Evolutionary conservation across 169 alveolate species (phyloP).

Genomic region (Eimeria mitis): DNA sequence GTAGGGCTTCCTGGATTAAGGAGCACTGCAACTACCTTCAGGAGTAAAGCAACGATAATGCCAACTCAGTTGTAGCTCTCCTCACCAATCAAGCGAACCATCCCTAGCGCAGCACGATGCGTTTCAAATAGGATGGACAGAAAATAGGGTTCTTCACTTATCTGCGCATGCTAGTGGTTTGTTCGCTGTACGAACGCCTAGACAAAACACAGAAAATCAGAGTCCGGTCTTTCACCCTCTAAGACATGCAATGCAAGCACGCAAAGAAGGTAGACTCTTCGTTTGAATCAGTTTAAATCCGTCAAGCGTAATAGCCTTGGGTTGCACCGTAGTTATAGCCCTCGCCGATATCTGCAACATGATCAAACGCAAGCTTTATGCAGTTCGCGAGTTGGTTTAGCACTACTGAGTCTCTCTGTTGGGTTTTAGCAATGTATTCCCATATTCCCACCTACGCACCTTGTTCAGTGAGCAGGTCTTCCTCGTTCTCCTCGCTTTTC

Average conservation of each 20-base stretch:
- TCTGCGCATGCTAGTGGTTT: not conserved
- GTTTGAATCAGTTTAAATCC: not conserved
- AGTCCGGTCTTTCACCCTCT: not conserved
- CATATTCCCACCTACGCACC: not conserved
- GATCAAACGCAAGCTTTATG: not conserved
- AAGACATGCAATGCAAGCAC: not conserved
- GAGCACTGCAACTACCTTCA: not conserved
- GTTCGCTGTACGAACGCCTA: not conserved
- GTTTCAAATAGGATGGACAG: not conserved
- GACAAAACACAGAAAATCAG: not conserved
- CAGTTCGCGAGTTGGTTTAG: not conserved
- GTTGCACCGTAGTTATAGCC: constrained; percentile 71
- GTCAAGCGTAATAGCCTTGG: constrained; percentile 20
- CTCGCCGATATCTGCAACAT: constrained; percentile 49
- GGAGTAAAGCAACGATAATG: not conserved
- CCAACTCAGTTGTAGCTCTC: not conserved
- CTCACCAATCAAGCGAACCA: not conserved
- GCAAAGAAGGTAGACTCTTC: not conserved
- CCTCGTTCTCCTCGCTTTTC: constrained; percentile 11
- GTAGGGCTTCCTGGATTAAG: not conserved
- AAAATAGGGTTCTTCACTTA: not conserved
- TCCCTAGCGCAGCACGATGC: not conserved
- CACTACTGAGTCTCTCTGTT: not conserved
- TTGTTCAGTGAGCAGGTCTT: constrained; percentile 20
- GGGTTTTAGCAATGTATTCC: not conserved